Evolutionary conservation across 148 eudicot genomes (phyloP), one percentile per base, ranked within the genome.

Genomic region (Cornus controversa): DNA sequence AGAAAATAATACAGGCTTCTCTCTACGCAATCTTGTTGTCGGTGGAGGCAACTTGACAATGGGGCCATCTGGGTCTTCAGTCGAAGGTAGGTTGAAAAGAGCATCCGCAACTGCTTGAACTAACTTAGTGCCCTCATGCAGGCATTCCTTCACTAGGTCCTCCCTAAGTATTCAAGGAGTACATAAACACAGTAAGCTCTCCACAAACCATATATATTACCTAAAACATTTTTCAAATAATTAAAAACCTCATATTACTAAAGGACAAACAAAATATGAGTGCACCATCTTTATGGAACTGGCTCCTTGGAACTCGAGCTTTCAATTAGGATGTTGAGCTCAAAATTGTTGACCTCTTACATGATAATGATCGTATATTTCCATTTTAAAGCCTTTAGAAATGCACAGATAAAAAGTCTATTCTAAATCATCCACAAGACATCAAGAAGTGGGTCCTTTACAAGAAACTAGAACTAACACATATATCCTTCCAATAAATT

Each of bases 71-170:
- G 83, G 86, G 76, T 88, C 92, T 78, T 93, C 93, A 47, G 79
- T 81, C 5, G 99, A 86, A 47, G 91, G 91, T 80, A 93, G 84
- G 76, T 76, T 93, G 81, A 95, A 95, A 28, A 95, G 89, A 72
- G 84, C 82, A 85, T 91, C 91, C 14, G 92, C 96, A 80, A 95
- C 73, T 70, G 87, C 92, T 86, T 95, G 99, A 66, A 89, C 94
- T 74, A 89, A 85, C 79, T 87, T 88, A 2, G 92, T 86, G 27
- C 89, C 92, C 78, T 79, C 76, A 77, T 85, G 77, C 54, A 95
- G 69, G 80, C 91, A 83, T 79, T 78, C 85, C 71, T 87, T 90
- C 79, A 88, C 93, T 57, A 95, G 80, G 62, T 93, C 99, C 82
- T 93, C 93, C 91, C 99, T 95, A 68, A 67, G 72, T 63, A 68